Evolutionary conservation across 2,329 filamentous ascomycete species (phyloP), one percentile per base, ranked within the genome.

Genomic region (Colletotrichum eleusines): DNA sequence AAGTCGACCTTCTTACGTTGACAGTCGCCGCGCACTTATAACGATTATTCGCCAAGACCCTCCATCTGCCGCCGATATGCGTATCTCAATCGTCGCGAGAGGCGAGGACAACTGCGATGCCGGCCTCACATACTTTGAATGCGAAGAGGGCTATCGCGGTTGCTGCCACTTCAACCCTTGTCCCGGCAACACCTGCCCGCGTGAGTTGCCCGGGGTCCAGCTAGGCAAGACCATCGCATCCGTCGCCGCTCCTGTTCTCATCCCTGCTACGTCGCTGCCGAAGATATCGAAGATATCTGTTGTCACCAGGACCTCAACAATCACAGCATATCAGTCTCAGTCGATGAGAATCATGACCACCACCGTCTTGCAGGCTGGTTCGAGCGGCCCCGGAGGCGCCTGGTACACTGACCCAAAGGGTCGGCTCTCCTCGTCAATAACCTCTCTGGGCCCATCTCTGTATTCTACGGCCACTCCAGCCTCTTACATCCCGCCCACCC

Each of bases 161-260:
- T 88, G 87, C 74, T 88, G 86, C 75, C 75, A 77, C 18, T 75
- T 80, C 18, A 76, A 86, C 70, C 81, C 85, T 20, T 88, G 86
- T 74, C 66, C 72, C 4, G 61, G 76, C 58, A 54, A 66, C 3
- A 72, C 66, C 8, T 84, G 82, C 67, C 80, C 80, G 12, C 73
- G 69, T 44, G 26, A 63, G 40, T 46, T 26, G 31, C 11, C 20
- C 20, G 23, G 12, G 33, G n/a, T 12, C 8, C 53, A 44, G 6
- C 35, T 18, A 28, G 35, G 6, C 18, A 59, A 53, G n/a, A 69
- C 65, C 14, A 28, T 71, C 23, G 58, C 64, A 35, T 66, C 69
- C 31, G 69, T 69, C 31, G 68, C 68, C 20, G 63, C 63, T 26
- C 68, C 68, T 28, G 28, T 67, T n/a, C 20, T 67, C 26, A 64